Base-by-base conservation (phyloP, 1,284 basidiomycete species). In the Cyathus olla region DNA sequence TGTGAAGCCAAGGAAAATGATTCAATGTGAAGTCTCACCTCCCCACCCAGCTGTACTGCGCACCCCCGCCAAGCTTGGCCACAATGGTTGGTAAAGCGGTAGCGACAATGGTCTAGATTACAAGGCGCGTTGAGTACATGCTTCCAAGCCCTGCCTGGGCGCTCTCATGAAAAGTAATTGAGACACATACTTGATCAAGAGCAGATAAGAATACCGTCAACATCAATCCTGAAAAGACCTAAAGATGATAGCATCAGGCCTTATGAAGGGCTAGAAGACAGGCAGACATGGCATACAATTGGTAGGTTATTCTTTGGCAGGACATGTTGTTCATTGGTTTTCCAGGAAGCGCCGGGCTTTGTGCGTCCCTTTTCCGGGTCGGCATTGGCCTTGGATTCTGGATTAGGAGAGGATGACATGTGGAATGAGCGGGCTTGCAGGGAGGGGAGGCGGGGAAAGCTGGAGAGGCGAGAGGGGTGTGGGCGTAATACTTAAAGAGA, bases 51-150 rank as follows among this genome's bases (percentile, higher is more conserved):
- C 89, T 89, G 68, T 93, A 93, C 47, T 85, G 81, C 19, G 77
- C 84, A 8, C 91, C 92, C 29, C 89, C 90, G 44, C 91, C 90
- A 1, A 95, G 83, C 37, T 91, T 76, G 15, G 72, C 78, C 9
- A 93, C 91, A 53, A 95, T 94, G 2, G 91, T 94, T 2, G 93
- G 93, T 42, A 95, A 76, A n/a, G 93, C 93, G 15, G 92, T 95
- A 1, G 91, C 89, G 15, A 93, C 89, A 61, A 93, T 93, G 2
- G 90, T 92, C 90, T 93, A 47, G 4, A 31, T 26, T 35, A 15
- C 21, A 56, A 24, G 60, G 55, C 49, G 21, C 21, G 50, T 35
- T 60, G 24, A 29, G 49, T 44, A 57, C n/a, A 26, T 29, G 13
- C 13, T 13, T 13, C 31, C 31, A 35, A 42, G 15, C 15, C 9